phyloP scores from a whole-genome alignment of 371 early-diverging fungal genomes.

The Zancudomyces culisetae region DNA sequence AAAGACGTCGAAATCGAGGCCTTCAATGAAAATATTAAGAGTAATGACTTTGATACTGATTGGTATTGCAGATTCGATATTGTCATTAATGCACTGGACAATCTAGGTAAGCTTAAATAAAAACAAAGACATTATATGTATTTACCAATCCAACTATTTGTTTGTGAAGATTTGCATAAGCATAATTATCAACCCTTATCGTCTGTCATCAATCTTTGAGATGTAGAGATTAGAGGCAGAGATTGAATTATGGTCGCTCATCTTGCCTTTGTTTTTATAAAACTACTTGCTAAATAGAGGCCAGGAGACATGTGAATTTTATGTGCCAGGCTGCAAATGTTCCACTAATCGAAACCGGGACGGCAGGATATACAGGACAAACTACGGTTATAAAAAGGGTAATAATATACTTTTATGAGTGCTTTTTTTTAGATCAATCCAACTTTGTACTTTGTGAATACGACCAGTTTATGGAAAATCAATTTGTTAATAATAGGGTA shows the following conservation, averaged over 20 bases:
- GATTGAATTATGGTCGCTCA: too few species aligned
- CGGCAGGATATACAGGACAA: conserved; percentile 95
- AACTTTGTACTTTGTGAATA: too few species aligned
- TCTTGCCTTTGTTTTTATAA: too few species aligned
- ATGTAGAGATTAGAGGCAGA: too few species aligned
- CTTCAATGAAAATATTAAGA: conserved; percentile 70
- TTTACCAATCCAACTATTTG: too few species aligned
- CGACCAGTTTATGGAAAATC: too few species aligned
- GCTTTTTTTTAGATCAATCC: too few species aligned
- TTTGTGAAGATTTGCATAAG: too few species aligned
- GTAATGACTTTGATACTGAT: conserved; percentile 51
- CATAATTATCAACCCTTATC: too few species aligned
- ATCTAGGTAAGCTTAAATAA: conserved; percentile 28
- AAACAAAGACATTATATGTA: too few species aligned
- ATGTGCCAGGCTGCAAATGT: conserved; percentile 84
- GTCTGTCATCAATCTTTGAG: too few species aligned
- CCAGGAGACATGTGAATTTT: conserved; percentile 84
- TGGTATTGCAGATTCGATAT: conserved; percentile 87
- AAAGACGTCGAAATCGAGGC: conserved; percentile 46
- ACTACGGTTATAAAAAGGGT: conserved; percentile 58
- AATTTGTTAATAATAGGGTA: too few species aligned
- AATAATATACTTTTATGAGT: not conserved
- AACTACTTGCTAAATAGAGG: conserved; percentile 28
- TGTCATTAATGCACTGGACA: conserved; percentile 97
- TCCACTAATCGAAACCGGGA: conserved; percentile 93